phyloP scores from a whole-genome alignment of 2,329 filamentous ascomycete genomes.

The Colletotrichum sp. region DNA sequence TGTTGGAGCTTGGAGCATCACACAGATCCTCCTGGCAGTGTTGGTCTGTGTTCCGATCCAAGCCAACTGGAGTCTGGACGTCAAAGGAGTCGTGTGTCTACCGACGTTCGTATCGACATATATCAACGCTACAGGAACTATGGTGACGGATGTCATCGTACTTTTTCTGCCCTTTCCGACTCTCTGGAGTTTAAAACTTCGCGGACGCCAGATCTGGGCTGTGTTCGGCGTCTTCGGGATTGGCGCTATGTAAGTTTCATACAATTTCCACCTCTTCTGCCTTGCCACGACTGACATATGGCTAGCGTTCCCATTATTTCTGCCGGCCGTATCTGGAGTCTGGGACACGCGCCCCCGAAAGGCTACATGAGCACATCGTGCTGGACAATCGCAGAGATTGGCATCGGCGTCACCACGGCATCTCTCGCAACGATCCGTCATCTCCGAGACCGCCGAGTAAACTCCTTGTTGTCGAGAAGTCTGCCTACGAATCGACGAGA shows the following conservation, averaged over 20 bases:
- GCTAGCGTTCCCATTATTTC: neutral
- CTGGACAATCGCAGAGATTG: neutral
- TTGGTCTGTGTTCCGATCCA: neutral
- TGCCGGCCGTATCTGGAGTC: neutral
- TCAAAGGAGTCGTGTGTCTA: neutral
- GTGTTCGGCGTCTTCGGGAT: neutral
- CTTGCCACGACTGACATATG: neutral
- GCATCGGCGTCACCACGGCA: neutral
- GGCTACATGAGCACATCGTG: slow-evolving; percentile 3
- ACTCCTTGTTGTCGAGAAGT: neutral
- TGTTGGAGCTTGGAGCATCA: neutral
- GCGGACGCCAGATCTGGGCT: neutral
- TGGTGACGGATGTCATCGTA: slow-evolving; percentile 5
- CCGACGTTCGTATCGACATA: neutral
- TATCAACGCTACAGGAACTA: neutral
- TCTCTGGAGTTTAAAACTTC: neutral
- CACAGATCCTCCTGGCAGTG: neutral
- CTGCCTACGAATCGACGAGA: neutral
- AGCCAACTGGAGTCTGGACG: neutral
- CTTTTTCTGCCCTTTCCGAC: slow-evolving; percentile 9
- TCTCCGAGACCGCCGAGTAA: neutral
- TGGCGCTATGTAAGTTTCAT: neutral
- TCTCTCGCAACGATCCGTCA: neutral
- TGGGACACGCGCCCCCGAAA: neutral
- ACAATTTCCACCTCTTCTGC: neutral